Percentiles rank a stretch among this genome's conserved stretches.
Conservation (phyloP, 2,329 filamentous ascomycete species). For the Pyrenochaeta sp. region DNA sequence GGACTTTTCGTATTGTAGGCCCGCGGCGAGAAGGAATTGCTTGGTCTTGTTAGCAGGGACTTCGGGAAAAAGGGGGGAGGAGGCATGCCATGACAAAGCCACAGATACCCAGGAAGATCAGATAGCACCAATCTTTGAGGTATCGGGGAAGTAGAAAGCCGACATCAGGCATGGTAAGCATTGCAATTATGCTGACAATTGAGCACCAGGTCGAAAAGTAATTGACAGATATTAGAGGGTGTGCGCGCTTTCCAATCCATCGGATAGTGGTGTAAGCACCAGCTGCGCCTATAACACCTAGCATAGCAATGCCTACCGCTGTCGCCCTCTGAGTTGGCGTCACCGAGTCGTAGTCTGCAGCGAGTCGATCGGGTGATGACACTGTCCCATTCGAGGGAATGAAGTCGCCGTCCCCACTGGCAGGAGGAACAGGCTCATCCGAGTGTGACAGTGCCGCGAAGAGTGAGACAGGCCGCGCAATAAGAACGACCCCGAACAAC, state of each 20-base stretch:
- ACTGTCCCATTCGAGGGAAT: constrained; percentile 41
- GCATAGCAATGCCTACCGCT: constrained; percentile 74
- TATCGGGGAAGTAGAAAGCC: constrained; percentile 64
- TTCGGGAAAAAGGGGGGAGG: no score
- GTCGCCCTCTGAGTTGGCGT: constrained; percentile 71
- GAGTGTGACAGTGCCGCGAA: constrained; percentile 51
- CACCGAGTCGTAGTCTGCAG: constrained; percentile 51
- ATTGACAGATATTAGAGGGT: constrained; percentile 84
- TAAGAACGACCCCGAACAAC: constrained; percentile 80
- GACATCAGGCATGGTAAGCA: constrained; percentile 64
- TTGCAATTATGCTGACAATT: constrained; percentile 68
- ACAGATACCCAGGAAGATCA: constrained; percentile 72
- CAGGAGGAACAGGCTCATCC: constrained; percentile 31
- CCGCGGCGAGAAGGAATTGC: constrained; percentile 84
- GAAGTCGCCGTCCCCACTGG: constrained; percentile 42
- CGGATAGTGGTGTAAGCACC: constrained; percentile 78
- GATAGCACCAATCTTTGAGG: constrained; percentile 68
- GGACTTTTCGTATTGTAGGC: constrained; percentile 74
- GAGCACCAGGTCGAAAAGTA: constrained; percentile 79
- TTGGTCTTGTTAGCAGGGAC: constrained; percentile 19
- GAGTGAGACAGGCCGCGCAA: constrained; percentile 73
- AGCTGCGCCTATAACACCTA: constrained; percentile 79
- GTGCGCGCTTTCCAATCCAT: constrained; percentile 79
- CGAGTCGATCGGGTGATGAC: constrained; percentile 25
- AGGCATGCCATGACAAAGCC: constrained; percentile 73